phyloP scores from a whole-genome alignment of 768 basidiomycete species.

The Postia placenta region DNA sequence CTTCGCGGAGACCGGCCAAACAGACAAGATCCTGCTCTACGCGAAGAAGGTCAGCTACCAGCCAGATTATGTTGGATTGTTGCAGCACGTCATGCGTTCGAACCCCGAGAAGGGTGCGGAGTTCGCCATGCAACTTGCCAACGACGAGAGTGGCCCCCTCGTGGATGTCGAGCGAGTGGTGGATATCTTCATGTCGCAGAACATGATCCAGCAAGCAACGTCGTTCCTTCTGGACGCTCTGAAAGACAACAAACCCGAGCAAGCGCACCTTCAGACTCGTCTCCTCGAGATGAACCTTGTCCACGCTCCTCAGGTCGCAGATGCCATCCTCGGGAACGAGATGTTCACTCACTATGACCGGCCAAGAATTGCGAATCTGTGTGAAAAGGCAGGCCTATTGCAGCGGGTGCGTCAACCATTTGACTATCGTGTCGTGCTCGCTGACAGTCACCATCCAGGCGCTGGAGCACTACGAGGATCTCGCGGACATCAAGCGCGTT shows the following conservation, averaged over 20 bases:
- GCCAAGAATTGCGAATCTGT: conserved; percentile 94
- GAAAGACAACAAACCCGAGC: conserved; percentile 98
- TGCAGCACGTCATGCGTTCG: conserved; percentile 94
- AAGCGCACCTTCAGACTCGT: conserved; percentile 92
- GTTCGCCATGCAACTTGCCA: conserved; percentile 91
- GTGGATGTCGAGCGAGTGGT: conserved; percentile 95
- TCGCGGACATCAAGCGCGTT: conserved; percentile 97
- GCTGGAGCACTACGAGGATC: conserved; percentile 95
- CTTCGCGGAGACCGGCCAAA: conserved; percentile 98
- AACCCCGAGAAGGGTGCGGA: conserved; percentile 98
- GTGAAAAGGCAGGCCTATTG: conserved; percentile 94
- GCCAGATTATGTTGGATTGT: conserved; percentile 86
- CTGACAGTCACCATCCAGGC: conserved; percentile 49
- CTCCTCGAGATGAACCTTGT: conserved; percentile 97
- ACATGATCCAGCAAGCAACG: conserved; percentile 99
- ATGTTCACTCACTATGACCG: conserved; percentile 98
- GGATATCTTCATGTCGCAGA: conserved; percentile 99
- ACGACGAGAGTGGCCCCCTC: conserved; percentile 88
- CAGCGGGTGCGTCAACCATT: conserved; percentile 61
- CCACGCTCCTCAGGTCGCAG: conserved; percentile 97
- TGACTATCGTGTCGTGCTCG: too few relatives aligned
- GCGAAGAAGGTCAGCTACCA: conserved; percentile 94
- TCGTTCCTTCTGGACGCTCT: conserved; percentile 96
- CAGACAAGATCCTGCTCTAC: conserved; percentile 95
- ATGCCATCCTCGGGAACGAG: conserved; percentile 97